Evolutionary conservation across 2,329 filamentous ascomycete genomes (phyloP).

Genomic region (Verticillium nubilum): DNA sequence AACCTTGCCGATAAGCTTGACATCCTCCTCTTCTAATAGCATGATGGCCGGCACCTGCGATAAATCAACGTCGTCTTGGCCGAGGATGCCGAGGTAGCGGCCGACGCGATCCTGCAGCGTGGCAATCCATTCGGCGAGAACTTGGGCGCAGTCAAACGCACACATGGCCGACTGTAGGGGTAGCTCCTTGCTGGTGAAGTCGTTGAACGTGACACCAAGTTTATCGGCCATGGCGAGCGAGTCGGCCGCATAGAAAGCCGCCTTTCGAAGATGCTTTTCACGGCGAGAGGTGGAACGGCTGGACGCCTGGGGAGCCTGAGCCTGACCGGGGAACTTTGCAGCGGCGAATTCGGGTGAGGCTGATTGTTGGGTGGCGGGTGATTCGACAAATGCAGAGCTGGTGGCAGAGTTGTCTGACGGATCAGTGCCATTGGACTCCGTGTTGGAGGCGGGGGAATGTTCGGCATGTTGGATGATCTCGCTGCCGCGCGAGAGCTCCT

Average conservation of each 20-base stretch:
- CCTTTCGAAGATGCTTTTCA: slow-evolving; percentile 84
- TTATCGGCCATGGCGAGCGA: slow-evolving; percentile 85
- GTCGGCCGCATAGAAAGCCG: slow-evolving; percentile 92
- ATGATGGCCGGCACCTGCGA: slow-evolving; percentile 79
- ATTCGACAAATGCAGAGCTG: slow-evolving; percentile 43
- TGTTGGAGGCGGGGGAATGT: slow-evolving; percentile 47
- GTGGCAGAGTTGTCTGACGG: slow-evolving; percentile 40
- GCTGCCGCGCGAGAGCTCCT: slow-evolving; percentile 73
- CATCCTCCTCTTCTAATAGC: slow-evolving; percentile 86
- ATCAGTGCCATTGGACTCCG: slow-evolving; percentile 37
- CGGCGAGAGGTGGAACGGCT: slow-evolving; percentile 58
- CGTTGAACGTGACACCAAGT: slow-evolving; percentile 77
- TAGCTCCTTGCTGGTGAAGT: slow-evolving; percentile 76
- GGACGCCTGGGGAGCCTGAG: slow-evolving; percentile 19
- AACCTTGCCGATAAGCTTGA: slow-evolving; percentile 78
- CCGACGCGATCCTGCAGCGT: slow-evolving; percentile 94
- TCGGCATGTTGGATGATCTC: slow-evolving; percentile 72
- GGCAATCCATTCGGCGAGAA: slow-evolving; percentile 89
- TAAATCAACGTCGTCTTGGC: slow-evolving; percentile 74
- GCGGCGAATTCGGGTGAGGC: slow-evolving; percentile 42
- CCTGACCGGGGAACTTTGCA: slow-evolving; percentile 24
- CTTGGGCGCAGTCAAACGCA: slow-evolving; percentile 88
- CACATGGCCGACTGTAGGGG: slow-evolving; percentile 90
- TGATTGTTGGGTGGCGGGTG: slow-evolving; percentile 43
- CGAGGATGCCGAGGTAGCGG: slow-evolving; percentile 78